phyloP scores from a whole-genome alignment of 2,329 filamentous ascomycete species.

The Lomentospora prolificans region DNA sequence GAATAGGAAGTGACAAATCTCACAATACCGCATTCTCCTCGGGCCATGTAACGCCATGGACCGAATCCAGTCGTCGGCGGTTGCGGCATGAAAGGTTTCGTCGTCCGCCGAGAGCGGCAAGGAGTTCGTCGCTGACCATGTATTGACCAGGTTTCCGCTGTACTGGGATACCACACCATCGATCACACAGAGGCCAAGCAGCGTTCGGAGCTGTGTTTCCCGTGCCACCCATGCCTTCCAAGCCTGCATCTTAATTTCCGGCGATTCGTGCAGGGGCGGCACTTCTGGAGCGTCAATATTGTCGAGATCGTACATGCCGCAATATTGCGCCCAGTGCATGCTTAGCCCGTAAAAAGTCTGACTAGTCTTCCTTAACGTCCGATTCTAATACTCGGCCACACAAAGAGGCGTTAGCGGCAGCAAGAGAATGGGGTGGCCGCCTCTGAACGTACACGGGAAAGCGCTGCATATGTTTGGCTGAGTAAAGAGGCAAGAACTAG shows the following conservation, averaged over 20 bases:
- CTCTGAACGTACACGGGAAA: neutral
- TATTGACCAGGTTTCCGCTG: neutral
- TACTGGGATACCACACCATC: neutral
- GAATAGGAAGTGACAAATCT: neutral
- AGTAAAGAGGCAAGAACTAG: neutral
- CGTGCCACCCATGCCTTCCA: neutral
- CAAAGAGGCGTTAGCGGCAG: too few relatives aligned
- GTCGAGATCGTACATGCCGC: neutral
- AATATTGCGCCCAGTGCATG: neutral
- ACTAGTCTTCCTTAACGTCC: neutral
- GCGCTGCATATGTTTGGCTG: neutral
- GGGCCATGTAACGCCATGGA: neutral
- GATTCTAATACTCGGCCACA: neutral
- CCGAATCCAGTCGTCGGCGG: neutral
- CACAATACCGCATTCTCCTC: neutral
- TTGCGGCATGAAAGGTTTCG: neutral
- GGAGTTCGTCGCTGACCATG: neutral
- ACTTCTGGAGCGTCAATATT: neutral
- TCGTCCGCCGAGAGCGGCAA: neutral
- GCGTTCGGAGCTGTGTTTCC: neutral
- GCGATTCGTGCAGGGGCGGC: neutral
- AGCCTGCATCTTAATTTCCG: neutral
- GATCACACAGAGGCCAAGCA: neutral
- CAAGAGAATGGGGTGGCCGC: too few relatives aligned
- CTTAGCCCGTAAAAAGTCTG: neutral